Percentiles rank a stretch among this genome's conserved stretches.
These are phyloP conservation scores for Shiraia sp. DNA, from an alignment of 2,329 filamentous ascomycete species.

Conservation along the genomic window DNA sequence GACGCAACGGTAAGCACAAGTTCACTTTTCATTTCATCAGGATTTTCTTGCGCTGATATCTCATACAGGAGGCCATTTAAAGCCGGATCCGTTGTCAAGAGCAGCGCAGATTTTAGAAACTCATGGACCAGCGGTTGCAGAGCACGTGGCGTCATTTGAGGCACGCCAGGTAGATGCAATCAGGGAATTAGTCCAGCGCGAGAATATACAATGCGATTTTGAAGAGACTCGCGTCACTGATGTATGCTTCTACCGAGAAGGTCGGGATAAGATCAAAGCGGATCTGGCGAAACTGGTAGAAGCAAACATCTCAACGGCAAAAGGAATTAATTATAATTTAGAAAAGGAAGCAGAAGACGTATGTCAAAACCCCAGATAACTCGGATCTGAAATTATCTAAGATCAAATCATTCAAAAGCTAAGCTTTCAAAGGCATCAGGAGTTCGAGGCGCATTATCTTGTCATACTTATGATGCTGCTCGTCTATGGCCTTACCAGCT, in stretches of 20 bases:
- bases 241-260: slow-evolving; percentile 6
- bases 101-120: slow-evolving; percentile 3
- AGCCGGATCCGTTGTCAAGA: slow-evolving; percentile 44
- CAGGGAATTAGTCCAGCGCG: slow-evolving; percentile 10
- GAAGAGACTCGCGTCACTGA: slow-evolving; percentile 15
- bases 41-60: neutral
- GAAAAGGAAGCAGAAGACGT: slow-evolving; percentile 13
- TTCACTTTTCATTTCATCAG: too few relatives aligned
- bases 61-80: slow-evolving; percentile 11
- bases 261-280: slow-evolving; percentile 9
- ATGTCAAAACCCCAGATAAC: neutral
- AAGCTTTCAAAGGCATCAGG: slow-evolving; percentile 9
- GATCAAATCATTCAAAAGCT: too few relatives aligned
- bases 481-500: slow-evolving; percentile 14
- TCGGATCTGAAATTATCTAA: neutral
- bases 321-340: slow-evolving; percentile 4
- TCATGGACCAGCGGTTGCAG: slow-evolving; percentile 12
- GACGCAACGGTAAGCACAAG: slow-evolving; percentile 50
- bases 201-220: slow-evolving; percentile 14
- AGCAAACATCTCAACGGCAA: slow-evolving; percentile 11
- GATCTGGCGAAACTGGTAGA: slow-evolving; percentile 2
- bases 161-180: slow-evolving; percentile 10
- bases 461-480: slow-evolving; percentile 14
- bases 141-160: slow-evolving; percentile 16
- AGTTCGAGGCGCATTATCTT: slow-evolving; percentile 11